Evolutionary conservation across 176 grass and related monocot species (phyloP).

Genomic region (Phragmites australis): DNA sequence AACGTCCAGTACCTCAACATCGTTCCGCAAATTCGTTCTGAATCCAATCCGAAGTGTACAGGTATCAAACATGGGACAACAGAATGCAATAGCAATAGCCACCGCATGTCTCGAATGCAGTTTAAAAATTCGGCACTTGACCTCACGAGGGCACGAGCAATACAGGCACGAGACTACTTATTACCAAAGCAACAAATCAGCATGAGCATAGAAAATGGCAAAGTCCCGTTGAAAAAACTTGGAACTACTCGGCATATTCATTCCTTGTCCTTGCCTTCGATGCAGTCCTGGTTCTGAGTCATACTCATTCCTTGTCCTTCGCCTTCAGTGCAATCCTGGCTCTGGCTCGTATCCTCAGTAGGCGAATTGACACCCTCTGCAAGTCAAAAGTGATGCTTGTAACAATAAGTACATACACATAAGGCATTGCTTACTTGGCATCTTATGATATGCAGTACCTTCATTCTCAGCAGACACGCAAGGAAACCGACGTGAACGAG

Average conservation of each 20-base stretch:
- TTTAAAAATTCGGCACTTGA: conserved; percentile 23
- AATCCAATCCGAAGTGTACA: background rate
- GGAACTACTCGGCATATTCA: background rate
- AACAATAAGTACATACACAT: background rate
- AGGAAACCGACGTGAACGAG: conserved; percentile 54
- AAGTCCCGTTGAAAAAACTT: background rate
- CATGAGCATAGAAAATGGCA: too few species aligned
- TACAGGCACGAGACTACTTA: conserved; percentile 7
- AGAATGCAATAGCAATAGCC: background rate
- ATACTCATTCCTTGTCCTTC: background rate
- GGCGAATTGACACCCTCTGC: conserved; percentile 50
- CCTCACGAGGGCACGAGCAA: background rate
- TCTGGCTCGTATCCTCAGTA: conserved; percentile 41
- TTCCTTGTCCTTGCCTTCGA: background rate
- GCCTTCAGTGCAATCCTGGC: conserved; percentile 31
- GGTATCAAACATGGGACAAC: background rate
- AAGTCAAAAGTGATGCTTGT: conserved; percentile 13
- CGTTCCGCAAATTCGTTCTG: background rate
- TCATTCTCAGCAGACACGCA: conserved; percentile 63
- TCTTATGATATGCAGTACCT: conserved; percentile 40
- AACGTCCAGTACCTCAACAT: background rate
- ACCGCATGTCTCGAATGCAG: background rate
- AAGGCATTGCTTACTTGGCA: background rate
- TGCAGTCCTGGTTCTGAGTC: background rate
- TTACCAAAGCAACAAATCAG: conserved; percentile 6